phyloP scores from a whole-genome alignment of 2,329 filamentous ascomycete genomes.

The Fusarium aywerte region DNA sequence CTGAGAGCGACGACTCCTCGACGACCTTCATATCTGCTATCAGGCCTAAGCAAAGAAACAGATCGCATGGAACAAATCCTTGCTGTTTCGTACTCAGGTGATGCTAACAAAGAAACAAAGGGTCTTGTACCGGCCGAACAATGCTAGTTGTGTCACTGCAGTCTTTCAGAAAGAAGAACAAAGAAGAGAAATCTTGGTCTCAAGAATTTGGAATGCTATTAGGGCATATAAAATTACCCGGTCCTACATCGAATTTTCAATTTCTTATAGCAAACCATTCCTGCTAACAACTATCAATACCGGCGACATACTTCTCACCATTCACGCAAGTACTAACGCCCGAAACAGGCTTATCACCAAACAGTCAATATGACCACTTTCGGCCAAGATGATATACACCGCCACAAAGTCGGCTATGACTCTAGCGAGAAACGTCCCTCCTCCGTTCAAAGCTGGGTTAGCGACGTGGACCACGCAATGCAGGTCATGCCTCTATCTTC shows the following conservation, averaged over 20 bases:
- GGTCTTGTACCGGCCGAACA: too few species aligned
- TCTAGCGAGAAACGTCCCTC: not conserved
- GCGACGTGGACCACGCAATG: not conserved
- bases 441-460: not conserved
- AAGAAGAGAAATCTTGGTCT: not conserved
- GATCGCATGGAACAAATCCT: too few species aligned
- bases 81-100: too few species aligned
- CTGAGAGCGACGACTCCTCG: not conserved
- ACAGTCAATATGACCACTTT: not conserved
- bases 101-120: too few species aligned
- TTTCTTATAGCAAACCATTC: too few species aligned
- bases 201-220: too few species aligned
- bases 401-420: rapidly evolving
- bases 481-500: too few species aligned
- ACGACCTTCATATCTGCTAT: too few species aligned
- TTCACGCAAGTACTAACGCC: not conserved
- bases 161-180: not conserved
- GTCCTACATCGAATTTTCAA: too few species aligned
- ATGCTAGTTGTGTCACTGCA: too few species aligned
- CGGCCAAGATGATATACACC: rapidly evolving
- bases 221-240: not conserved
- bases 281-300: too few species aligned
- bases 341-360: not conserved
- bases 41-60: not conserved
- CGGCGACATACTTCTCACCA: too few species aligned